phyloP scores from a whole-genome alignment of 1,284 basidiomycete species.

The Ganoderma boninense region DNA sequence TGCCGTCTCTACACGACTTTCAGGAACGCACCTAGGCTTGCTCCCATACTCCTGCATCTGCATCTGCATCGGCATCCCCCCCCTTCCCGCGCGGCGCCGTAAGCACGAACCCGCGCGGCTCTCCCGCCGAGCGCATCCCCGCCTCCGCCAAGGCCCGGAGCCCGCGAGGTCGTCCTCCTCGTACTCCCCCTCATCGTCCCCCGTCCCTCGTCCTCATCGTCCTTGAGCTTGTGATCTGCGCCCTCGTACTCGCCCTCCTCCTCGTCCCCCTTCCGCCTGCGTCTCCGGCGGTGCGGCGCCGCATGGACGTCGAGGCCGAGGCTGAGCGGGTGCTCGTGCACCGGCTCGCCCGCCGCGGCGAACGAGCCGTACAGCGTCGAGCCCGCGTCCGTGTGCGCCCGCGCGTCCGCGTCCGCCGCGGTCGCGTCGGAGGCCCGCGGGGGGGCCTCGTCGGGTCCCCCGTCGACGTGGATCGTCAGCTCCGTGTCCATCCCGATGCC shows the following conservation, averaged over 20 bases:
- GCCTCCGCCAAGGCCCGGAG: slow-evolving; percentile 12
- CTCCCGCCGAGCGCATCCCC: slow-evolving; percentile 17
- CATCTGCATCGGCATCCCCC: no score
- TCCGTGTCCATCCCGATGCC: slow-evolving; percentile 22
- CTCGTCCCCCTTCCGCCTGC: slow-evolving; percentile 34
- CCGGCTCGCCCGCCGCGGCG: slow-evolving; percentile 19
- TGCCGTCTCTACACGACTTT: no score
- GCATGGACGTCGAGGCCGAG: slow-evolving; percentile 49
- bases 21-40: slow-evolving; percentile 24
- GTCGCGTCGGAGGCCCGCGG: slow-evolving; percentile 1
- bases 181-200: slow-evolving; percentile 10
- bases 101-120: slow-evolving; percentile 29
- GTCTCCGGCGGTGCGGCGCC: slow-evolving; percentile 68
- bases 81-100: no score
- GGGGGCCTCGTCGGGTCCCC: not conserved
- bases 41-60: slow-evolving; percentile 34
- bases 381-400: slow-evolving; percentile 16
- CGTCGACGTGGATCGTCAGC: slow-evolving; percentile 21
- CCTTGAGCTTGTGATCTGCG: not conserved
- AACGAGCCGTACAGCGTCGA: slow-evolving; percentile 28
- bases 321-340: slow-evolving; percentile 41
- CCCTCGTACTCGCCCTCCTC: slow-evolving; percentile 3
- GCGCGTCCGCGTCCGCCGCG: not conserved
- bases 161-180: slow-evolving; percentile 7
- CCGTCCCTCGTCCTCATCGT: not conserved